These are phyloP conservation scores for Lactifluus hygrophoroides DNA, from an alignment of 768 basidiomycete species.

Conservation along the genomic window DNA sequence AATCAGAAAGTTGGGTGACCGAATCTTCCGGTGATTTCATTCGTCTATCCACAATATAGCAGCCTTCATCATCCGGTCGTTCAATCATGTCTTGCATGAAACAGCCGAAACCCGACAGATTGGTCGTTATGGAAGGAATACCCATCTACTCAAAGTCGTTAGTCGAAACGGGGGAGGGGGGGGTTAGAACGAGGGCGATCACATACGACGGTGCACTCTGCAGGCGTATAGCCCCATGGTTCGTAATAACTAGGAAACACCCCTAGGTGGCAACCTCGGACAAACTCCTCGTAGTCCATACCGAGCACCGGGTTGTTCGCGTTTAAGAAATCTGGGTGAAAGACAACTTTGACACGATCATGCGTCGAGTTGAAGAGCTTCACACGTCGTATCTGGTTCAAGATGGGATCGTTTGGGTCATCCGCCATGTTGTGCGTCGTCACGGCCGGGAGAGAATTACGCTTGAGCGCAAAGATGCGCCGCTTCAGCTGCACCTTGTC, in stretches of 20 bases:
- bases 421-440: conserved; percentile 99
- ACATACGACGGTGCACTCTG: conserved; percentile 95
- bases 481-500: conserved; percentile 94
- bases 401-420: conserved; percentile 83
- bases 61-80: conserved; percentile 86
- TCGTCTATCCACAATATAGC: conserved; percentile 93
- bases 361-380: conserved; percentile 81
- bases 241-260: conserved; percentile 98
- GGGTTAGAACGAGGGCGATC: neutral
- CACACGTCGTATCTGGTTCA: conserved; percentile 91
- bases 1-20: conserved; percentile 69
- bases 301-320: conserved; percentile 96
- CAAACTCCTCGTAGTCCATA: conserved; percentile 98
- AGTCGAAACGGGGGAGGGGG: neutral
- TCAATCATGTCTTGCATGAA: conserved; percentile 99
- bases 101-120: conserved; percentile 94
- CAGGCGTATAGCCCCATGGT: conserved; percentile 95
- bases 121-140: conserved; percentile 94
- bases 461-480: conserved; percentile 91
- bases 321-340: conserved; percentile 98
- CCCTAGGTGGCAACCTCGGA: conserved; percentile 93
- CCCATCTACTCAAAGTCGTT: conserved; percentile 62
- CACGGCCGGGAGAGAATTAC: conserved; percentile 89
- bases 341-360: conserved; percentile 95
- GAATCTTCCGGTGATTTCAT: conserved; percentile 87